Evolutionary conservation across 202 grass and related monocot genomes (phyloP).

Genomic region (Cymbopogon flexuosus): DNA sequence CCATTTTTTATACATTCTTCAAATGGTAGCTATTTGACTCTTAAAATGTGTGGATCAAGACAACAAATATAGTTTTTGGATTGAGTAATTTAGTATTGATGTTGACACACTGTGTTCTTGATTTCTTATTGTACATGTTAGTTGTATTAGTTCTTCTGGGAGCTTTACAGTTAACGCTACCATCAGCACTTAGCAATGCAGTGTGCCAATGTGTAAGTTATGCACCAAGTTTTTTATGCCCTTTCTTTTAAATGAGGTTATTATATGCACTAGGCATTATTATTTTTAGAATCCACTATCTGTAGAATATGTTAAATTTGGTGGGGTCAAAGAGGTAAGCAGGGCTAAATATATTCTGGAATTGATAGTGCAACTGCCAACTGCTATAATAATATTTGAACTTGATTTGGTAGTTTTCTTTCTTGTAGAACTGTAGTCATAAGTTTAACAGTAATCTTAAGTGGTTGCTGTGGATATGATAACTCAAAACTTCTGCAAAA

Average conservation of each 20-base stretch:
- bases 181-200: neutral
- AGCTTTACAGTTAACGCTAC: neutral
- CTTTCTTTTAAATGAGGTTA: neutral
- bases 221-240: neutral
- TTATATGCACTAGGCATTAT: neutral
- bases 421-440: neutral
- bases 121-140: neutral
- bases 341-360: neutral
- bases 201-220: neutral
- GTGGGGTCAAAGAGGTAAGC: neutral
- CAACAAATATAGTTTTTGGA: neutral
- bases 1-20: neutral
- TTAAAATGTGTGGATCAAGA: neutral
- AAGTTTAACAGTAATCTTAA: neutral
- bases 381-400: neutral
- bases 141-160: neutral
- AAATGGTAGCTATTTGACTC: neutral
- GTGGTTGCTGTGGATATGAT: neutral
- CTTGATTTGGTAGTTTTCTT: neutral
- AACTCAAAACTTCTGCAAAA: neutral
- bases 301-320: neutral
- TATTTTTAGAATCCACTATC: neutral
- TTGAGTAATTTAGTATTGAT: neutral
- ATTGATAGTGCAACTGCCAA: neutral
- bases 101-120: neutral